These are phyloP conservation scores for Malassezia yamatoensis DNA, from an alignment of 1,284 basidiomycete species.

Conservation along the genomic window DNA sequence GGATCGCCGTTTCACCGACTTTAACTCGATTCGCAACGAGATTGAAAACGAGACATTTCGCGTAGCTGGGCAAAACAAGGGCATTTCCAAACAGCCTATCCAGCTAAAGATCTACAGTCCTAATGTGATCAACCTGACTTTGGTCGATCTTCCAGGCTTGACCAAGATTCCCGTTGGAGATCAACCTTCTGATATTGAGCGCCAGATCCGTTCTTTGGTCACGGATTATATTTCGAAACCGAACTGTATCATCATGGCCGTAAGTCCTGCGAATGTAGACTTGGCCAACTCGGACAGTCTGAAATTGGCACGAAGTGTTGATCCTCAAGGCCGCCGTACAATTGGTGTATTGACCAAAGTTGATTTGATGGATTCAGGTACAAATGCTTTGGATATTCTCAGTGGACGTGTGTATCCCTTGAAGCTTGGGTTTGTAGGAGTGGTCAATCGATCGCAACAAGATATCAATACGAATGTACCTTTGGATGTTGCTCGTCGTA, in stretches of 20 bases:
- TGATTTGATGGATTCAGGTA: conserved; percentile 83
- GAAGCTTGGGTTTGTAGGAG: conserved; percentile 90
- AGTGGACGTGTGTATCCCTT: conserved; percentile 89
- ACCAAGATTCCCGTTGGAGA: conserved; percentile 63
- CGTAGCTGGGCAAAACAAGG: conserved; percentile 97
- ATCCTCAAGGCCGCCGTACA: conserved; percentile 84
- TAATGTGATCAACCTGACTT: conserved; percentile 86
- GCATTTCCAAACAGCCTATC: conserved; percentile 87
- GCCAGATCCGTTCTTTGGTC: conserved; percentile 78
- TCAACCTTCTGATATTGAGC: conserved; percentile 86
- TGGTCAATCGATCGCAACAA: conserved; percentile 61
- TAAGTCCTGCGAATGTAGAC: conserved; percentile 96
- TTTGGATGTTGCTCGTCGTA: conserved; percentile 71
- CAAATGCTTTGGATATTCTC: conserved; percentile 79
- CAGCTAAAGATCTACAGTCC: conserved; percentile 92
- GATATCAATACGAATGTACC: conserved; percentile 86
- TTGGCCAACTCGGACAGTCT: conserved; percentile 89
- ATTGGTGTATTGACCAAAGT: conserved; percentile 99
- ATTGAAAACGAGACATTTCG: conserved; percentile 97
- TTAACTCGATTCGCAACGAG: conserved; percentile 90
- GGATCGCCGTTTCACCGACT: conserved; percentile 73
- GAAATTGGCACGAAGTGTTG: conserved; percentile 79
- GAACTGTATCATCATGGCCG: conserved; percentile 95
- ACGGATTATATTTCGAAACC: conserved; percentile 95
- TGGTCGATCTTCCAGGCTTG: conserved; percentile 95